phyloP scores from a whole-genome alignment of 140 eudicot genomes.

The Cichorium intybus region DNA sequence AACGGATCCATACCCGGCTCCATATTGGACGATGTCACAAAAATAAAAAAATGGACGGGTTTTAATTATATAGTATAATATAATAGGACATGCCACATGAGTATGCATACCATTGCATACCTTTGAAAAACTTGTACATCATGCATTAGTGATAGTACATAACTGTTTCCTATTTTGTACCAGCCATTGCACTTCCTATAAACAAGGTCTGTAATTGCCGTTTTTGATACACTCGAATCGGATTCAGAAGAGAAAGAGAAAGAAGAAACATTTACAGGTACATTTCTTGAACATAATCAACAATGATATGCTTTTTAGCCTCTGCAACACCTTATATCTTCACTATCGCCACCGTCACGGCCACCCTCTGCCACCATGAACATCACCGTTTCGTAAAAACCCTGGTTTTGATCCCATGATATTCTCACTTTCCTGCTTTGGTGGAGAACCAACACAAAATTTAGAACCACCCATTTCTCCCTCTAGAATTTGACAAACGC shows the following conservation, averaged over 20 bases:
- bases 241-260: not conserved
- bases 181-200: not conserved
- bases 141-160: not conserved
- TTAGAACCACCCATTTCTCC: constrained; percentile 7
- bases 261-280: not conserved
- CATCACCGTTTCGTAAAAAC: not conserved
- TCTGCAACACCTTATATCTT: not conserved
- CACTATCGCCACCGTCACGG: not conserved
- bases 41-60: too few species aligned
- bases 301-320: not conserved
- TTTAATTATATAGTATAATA: too few species aligned
- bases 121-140: not conserved
- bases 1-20: too few species aligned
- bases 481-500: constrained; percentile 12
- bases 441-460: not conserved
- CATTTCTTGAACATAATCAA: not conserved
- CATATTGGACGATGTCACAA: too few species aligned
- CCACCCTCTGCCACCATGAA: not conserved
- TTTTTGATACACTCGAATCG: not conserved
- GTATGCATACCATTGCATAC: too few species aligned
- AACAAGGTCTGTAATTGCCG: not conserved
- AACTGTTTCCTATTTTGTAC: not conserved
- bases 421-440: not conserved
- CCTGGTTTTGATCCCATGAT: not conserved
- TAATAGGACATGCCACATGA: too few species aligned